A percentile compares a stretch with the other conserved stretches of the same genome.
Conservation (phyloP, 164 flowering plant species). For the Saururus chinensis region DNA sequence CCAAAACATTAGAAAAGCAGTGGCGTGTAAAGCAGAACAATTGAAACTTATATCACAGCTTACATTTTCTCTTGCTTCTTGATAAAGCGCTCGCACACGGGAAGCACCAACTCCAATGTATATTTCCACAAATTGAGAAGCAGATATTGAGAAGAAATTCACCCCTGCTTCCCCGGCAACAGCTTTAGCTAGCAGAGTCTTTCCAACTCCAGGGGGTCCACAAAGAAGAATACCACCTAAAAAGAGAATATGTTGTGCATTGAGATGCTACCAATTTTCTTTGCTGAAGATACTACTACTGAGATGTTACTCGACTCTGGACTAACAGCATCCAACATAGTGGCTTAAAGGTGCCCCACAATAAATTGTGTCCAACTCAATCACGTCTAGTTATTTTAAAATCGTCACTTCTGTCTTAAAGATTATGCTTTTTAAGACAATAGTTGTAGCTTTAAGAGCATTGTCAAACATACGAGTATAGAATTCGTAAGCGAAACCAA, state of each 20-base stretch:
- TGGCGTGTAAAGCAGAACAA: neutral
- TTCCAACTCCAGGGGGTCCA: slow-evolving; percentile 98
- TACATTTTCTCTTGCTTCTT: slow-evolving; percentile 92
- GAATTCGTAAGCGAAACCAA: neutral
- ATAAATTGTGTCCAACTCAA: too few species aligned
- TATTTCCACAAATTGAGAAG: slow-evolving; percentile 96
- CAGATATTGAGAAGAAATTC: slow-evolving; percentile 94
- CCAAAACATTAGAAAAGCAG: neutral
- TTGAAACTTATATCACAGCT: slow-evolving; percentile 7
- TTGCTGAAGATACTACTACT: too few species aligned
- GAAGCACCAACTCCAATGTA: slow-evolving; percentile 99
- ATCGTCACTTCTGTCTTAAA: too few species aligned
- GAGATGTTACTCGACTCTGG: too few species aligned
- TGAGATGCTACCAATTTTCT: too few species aligned
- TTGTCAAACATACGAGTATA: too few species aligned
- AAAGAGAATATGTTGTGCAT: slow-evolving; percentile 1
- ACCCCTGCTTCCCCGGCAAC: slow-evolving; percentile 99
- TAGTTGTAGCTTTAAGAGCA: neutral
- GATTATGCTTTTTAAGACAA: too few species aligned
- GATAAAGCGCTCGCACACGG: slow-evolving; percentile 90
- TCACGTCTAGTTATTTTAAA: too few species aligned
- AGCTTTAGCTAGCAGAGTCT: slow-evolving; percentile 91
- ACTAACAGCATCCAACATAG: too few species aligned
- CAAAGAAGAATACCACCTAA: slow-evolving; percentile 96
- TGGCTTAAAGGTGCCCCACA: too few species aligned